A percentile compares a stretch with the other conserved stretches of the same genome.
Evolutionary conservation across 1,284 basidiomycete species (phyloP).

Genomic region (Trichosporon sp.): DNA sequence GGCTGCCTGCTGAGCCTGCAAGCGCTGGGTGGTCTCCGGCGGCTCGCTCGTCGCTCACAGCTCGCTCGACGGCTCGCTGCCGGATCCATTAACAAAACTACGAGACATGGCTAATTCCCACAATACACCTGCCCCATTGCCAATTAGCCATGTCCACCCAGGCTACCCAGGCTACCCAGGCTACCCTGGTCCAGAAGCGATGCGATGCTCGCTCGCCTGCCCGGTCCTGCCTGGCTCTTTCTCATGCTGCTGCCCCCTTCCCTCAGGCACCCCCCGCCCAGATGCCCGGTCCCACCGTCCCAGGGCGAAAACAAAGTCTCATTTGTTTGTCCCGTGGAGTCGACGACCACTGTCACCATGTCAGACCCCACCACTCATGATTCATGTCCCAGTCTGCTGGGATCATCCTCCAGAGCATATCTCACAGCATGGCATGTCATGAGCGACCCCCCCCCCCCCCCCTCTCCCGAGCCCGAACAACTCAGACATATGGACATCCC

Average conservation of each 20-base stretch:
- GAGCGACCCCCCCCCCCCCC: too few relatives aligned
- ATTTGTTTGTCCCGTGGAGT: constrained; percentile 17
- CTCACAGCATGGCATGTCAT: too few relatives aligned
- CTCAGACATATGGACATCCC: neutral
- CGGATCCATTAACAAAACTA: neutral
- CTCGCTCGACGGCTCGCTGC: too few relatives aligned
- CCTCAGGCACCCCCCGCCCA: too few relatives aligned
- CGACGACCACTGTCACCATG: neutral
- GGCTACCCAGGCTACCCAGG: neutral
- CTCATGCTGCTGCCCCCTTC: neutral
- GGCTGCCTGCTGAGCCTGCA: neutral
- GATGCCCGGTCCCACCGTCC: too few relatives aligned
- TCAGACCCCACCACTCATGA: too few relatives aligned
- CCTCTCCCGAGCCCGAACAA: neutral
- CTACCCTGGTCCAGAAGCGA: neutral
- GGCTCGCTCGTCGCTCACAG: too few relatives aligned
- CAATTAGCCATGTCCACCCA: neutral
- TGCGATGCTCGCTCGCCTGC: neutral
- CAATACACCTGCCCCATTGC: neutral
- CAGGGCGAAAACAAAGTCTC: constrained; percentile 3
- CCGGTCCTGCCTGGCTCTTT: neutral
- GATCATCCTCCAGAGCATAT: neutral
- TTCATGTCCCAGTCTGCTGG: neutral
- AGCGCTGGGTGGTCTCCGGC: too few relatives aligned
- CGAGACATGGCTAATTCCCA: neutral